Percentiles rank a stretch among this genome's conserved stretches.
phyloP scores from a whole-genome alignment of 2,329 filamentous ascomycete genomes.

The Chaetomium sp. region DNA sequence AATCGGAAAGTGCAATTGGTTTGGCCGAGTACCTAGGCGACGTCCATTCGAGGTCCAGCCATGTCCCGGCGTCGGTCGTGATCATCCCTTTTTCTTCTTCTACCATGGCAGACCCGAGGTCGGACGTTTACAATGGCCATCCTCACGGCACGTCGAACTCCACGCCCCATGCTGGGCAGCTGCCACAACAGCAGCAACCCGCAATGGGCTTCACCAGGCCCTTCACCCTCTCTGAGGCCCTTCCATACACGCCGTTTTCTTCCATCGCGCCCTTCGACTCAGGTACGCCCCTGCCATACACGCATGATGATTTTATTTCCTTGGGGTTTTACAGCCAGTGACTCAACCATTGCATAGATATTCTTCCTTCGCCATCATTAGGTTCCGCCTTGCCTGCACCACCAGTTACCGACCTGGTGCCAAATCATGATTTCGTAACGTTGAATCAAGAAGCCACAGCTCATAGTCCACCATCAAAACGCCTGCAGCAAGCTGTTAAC shows the following conservation, averaged over 20 bases:
- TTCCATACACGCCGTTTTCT: constrained; percentile 77
- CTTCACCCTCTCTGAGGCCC: constrained; percentile 64
- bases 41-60: constrained; percentile 17
- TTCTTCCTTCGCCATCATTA: constrained; percentile 59
- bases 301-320: neutral
- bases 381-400: constrained; percentile 49
- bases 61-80: constrained; percentile 24
- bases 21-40: neutral
- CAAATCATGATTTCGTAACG: constrained; percentile 52
- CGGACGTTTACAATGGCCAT: constrained; percentile 30
- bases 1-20: neutral
- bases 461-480: constrained; percentile 52
- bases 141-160: constrained; percentile 13
- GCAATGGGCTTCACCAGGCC: constrained; percentile 33
- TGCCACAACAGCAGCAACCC: constrained; percentile 8
- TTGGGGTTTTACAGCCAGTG: neutral
- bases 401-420: constrained; percentile 45
- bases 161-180: constrained; percentile 1
- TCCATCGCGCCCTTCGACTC: constrained; percentile 73
- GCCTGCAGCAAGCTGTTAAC: constrained; percentile 63
- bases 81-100: constrained; percentile 1
- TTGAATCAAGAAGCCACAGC: constrained; percentile 64
- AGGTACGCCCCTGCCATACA: constrained; percentile 41
- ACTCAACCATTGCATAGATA: constrained; percentile 39
- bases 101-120: constrained; percentile 28